A percentile compares a stretch with the other conserved stretches of the same genome.
These are phyloP conservation scores for Erodium texanum DNA, from an alignment of 441 rosid genomes.

Conservation along the genomic window DNA sequence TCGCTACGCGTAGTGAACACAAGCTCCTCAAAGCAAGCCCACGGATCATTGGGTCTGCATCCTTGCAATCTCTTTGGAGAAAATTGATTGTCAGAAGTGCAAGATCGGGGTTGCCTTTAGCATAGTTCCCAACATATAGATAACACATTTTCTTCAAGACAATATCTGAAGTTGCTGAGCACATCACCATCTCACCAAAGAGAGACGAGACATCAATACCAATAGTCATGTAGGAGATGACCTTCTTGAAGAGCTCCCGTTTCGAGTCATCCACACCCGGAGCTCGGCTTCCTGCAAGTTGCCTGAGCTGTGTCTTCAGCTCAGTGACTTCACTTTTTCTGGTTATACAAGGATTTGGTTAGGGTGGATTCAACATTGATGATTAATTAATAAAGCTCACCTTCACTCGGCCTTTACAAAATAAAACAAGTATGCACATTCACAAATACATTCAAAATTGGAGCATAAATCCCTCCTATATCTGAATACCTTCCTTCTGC, in stretches of 20 bases:
- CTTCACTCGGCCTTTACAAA: conserved; percentile 13
- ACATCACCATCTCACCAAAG: conserved; percentile 99
- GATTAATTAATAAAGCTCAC: not conserved
- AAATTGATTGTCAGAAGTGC: conserved; percentile 85
- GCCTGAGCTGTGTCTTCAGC: conserved; percentile 83
- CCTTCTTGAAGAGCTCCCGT: conserved; percentile 90
- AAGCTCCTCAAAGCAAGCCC: conserved; percentile 86
- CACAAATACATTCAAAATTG: not conserved
- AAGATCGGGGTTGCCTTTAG: conserved; percentile 89
- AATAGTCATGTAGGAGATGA: conserved; percentile 84
- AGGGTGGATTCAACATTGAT: conserved; percentile 8
- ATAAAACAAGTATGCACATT: not conserved
- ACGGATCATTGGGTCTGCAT: conserved; percentile 91
- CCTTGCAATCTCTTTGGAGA: conserved; percentile 94
- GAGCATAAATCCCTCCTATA: not conserved
- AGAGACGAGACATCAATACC: conserved; percentile 88
- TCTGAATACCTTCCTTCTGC: too few species aligned
- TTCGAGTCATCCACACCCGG: conserved; percentile 93
- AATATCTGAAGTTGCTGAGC: conserved; percentile 90
- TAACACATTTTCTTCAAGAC: conserved; percentile 98
- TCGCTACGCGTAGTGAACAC: conserved; percentile 70
- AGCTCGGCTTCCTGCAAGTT: conserved; percentile 90
- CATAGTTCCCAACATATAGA: conserved; percentile 94
- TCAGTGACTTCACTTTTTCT: conserved; percentile 93
- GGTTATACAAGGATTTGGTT: conserved; percentile 16